Conservation (phyloP, 129 eudicot genomes). For the Rutidosis leptorrhynchoides region DNA sequence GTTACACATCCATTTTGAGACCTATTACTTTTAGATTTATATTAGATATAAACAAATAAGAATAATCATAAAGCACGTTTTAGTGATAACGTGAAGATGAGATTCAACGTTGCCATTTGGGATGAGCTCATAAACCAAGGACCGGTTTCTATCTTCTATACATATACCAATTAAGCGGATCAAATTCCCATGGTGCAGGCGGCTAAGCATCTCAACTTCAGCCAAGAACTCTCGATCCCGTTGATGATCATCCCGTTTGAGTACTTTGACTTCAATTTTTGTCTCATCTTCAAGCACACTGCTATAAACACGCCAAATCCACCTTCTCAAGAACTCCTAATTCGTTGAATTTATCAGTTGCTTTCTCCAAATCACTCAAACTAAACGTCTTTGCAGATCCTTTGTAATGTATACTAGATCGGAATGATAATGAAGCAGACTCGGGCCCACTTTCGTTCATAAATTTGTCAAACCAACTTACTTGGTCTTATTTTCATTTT, state of each 20-base stretch:
- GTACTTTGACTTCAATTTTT: conserved; percentile 76
- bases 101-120: conserved; percentile 92
- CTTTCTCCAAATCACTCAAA: conserved; percentile 61
- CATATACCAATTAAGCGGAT: conserved; percentile 82
- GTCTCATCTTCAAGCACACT: conserved; percentile 81
- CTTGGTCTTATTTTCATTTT: no score
- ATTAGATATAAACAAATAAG: neutral
- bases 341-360: conserved; percentile 65
- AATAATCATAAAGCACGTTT: neutral
- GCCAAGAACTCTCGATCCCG: conserved; percentile 92
- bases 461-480: no score
- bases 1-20: no score
- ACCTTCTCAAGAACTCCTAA: conserved; percentile 77
- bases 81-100: conserved; percentile 79
- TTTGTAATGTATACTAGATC: conserved; percentile 62
- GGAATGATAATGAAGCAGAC: conserved; percentile 56
- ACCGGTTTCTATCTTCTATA: conserved; percentile 57
- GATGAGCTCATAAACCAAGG: conserved; percentile 79
- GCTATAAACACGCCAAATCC: conserved; percentile 89
- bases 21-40: no score
- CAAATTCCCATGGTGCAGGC: conserved; percentile 85
- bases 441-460: conserved; percentile 60
- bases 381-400: conserved; percentile 80
- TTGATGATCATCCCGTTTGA: conserved; percentile 81
- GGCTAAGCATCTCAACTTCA: conserved; percentile 95